phyloP scores from a whole-genome alignment of 495 filamentous ascomycete genomes.

The Podospora didyma region DNA sequence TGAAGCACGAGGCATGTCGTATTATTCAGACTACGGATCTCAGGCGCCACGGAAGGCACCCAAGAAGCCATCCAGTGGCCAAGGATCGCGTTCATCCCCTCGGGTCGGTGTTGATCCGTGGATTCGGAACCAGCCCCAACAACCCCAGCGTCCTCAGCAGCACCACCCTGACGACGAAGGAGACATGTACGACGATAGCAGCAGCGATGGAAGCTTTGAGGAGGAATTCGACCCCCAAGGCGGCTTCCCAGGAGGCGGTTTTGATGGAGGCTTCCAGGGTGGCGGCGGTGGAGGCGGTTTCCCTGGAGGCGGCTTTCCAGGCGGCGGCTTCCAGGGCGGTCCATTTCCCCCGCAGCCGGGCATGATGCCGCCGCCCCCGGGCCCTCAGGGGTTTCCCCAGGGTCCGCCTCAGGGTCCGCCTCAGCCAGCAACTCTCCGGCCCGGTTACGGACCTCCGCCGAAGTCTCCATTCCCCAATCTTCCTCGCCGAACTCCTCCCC shows the following conservation, averaged over 20 bases:
- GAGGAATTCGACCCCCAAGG: background rate
- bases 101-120: constrained; percentile 1
- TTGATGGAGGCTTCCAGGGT: background rate
- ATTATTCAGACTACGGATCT: constrained; percentile 4
- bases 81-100: constrained; percentile 4
- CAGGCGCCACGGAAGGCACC: background rate
- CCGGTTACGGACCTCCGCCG: constrained; percentile 2
- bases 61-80: background rate
- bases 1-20: constrained; percentile 10
- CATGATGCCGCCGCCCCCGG: constrained; percentile 10
- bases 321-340: background rate
- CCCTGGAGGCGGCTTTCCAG: background rate
- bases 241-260: background rate
- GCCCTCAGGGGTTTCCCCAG: background rate
- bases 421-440: constrained; percentile 15
- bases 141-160: too few species aligned
- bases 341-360: constrained; percentile 1
- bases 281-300: background rate
- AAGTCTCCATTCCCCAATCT: background rate
- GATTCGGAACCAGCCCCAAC: background rate
- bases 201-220: constrained; percentile 8
- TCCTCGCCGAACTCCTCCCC: constrained; percentile 6
- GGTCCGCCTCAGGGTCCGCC: background rate
- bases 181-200: constrained; percentile 2
- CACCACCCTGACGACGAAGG: constrained; percentile 4